Percentiles rank a stretch among this genome's conserved stretches.
Conservation (phyloP, 2,329 filamentous ascomycete genomes). For the Talaromyces atroroseus region DNA sequence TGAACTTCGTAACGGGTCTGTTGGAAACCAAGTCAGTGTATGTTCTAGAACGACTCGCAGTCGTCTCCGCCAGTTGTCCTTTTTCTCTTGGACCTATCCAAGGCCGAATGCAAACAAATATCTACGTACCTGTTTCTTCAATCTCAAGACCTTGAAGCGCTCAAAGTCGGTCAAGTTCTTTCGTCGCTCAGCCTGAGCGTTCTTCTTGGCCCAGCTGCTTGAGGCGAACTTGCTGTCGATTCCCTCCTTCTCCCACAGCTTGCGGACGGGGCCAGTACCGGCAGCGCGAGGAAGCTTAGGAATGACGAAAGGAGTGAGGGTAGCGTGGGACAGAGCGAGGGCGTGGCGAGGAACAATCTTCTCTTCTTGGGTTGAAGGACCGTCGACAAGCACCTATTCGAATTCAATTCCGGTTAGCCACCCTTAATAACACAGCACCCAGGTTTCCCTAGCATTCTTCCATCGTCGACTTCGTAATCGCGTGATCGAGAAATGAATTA, state of each 20-base stretch:
- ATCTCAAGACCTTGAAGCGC: conserved; percentile 98
- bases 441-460: conserved; percentile 16
- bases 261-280: conserved; percentile 76
- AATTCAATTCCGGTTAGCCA: conserved; percentile 18
- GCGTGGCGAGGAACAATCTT: conserved; percentile 81
- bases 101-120: not conserved
- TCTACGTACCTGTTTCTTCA: conserved; percentile 89
- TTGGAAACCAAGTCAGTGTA: conserved; percentile 17
- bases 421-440: conserved; percentile 6
- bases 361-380: conserved; percentile 75
- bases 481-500: not conserved
- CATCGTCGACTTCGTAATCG: conserved; percentile 5
- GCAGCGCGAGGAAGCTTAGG: conserved; percentile 77
- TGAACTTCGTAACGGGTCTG: conserved; percentile 88
- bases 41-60: not conserved
- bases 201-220: conserved; percentile 92
- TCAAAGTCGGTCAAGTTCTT: conserved; percentile 95
- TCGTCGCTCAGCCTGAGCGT: conserved; percentile 77
- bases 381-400: conserved; percentile 84
- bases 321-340: conserved; percentile 71
- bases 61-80: not conserved
- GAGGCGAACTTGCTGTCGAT: conserved; percentile 91
- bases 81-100: not conserved
- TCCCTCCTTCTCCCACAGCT: conserved; percentile 82
- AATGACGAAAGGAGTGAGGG: conserved; percentile 86